Percentiles rank a stretch among this genome's conserved stretches.
Conservation (phyloP, 2,329 filamentous ascomycete species). For the Penicillium polonicum region DNA sequence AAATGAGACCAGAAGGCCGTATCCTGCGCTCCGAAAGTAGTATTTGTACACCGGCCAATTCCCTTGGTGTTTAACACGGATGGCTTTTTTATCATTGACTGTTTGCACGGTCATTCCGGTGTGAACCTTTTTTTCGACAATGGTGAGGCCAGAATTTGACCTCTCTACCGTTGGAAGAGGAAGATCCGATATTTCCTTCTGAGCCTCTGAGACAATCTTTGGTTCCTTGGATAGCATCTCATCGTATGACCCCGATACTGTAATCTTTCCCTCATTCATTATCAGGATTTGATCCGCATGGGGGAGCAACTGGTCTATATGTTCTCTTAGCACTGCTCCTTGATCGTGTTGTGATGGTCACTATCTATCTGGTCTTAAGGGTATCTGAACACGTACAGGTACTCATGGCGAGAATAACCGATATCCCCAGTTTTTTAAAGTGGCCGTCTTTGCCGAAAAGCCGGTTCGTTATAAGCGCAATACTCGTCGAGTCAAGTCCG, state of each 20-base stretch:
- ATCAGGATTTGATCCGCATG: neutral
- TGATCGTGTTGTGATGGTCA: neutral
- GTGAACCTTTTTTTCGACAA: neutral
- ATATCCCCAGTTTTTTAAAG: neutral
- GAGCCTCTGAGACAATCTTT: neutral
- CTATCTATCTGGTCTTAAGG: neutral
- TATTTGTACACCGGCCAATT: constrained; percentile 2
- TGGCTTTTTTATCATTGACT: neutral
- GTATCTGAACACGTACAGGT: neutral
- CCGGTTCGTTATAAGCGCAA: neutral
- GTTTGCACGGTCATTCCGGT: neutral
- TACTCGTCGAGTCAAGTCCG: constrained; percentile 2
- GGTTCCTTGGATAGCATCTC: neutral
- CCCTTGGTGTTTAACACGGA: neutral
- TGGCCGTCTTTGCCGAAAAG: neutral
- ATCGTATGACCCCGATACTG: neutral
- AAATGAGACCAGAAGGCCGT: neutral
- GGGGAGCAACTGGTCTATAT: neutral
- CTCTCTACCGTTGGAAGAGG: neutral
- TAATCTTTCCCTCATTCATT: neutral
- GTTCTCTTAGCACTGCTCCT: neutral
- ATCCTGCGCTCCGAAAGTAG: constrained; percentile 1
- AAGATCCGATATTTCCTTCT: neutral
- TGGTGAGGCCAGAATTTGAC: neutral
- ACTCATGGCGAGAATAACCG: neutral